Base-by-base conservation (phyloP, 2,329 filamentous ascomycete species). In the Dryadomyces quercus-mongolicae region DNA sequence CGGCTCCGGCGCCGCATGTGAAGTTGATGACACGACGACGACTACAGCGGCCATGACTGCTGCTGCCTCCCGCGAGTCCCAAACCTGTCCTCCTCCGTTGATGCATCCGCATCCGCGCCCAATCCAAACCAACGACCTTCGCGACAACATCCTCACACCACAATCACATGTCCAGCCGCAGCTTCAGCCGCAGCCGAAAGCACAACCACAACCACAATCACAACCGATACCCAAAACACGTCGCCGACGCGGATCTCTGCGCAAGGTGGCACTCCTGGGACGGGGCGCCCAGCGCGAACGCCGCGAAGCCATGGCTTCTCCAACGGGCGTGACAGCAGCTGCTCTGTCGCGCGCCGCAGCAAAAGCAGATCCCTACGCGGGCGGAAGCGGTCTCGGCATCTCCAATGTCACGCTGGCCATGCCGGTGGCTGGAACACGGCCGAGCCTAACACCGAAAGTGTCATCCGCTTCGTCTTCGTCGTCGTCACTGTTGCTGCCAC, bases 251-350 rank as follows among this genome's bases (percentile, higher is more conserved):
- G 90, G 89, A 4, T 95, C 91, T 12, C 73, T 96, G 66, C 80
- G 91, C 56, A 95, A 95, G 69, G 88, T 88, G 12, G 90, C 89
- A 25, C 74, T 95, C 50, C 75, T 95, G 18, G 88, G 88, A 16
- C 85, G 86, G 58, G 84, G 85, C 57, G 80, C 76, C 54, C 82
- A 79, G 66, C 75, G 78, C 57, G 81, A 80, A 61, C 75, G 70
- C 63, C 77, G 71, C 60, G 81, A 82, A 54, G 48, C 51, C 46
- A 21, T 13, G 36, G 44, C 53, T n/a, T 45, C 20, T 6, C 7
- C 34, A 20, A 10, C 52, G 25, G 15, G 40, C 8, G 15, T 20
- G 6, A 5, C 25, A 6, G 25, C 51, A 12, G 40, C 42, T 3
- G 36, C 21, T 7, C 42, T n/a, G 18, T 9, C 34, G 13, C 20